Percentiles rank a stretch among this genome's conserved stretches.
phyloP scores from a whole-genome alignment of 2,329 filamentous ascomycete genomes.

The Exserohilum rostratum region DNA sequence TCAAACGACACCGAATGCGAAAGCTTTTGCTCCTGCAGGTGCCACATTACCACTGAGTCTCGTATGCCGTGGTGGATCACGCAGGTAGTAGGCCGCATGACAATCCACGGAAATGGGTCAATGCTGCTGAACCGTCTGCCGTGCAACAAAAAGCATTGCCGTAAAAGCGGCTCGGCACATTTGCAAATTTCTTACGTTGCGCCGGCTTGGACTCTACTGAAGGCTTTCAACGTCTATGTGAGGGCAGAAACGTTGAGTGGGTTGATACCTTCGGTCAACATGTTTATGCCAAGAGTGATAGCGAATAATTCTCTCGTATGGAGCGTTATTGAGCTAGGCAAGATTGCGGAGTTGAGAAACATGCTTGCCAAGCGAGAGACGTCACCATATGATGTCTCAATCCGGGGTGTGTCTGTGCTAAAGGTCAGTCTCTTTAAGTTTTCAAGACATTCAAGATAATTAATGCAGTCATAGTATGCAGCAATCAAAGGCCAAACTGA shows the following conservation, averaged over 20 bases:
- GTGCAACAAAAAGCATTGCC: constrained; percentile 11
- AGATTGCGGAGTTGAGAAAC: neutral
- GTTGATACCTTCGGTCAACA: neutral
- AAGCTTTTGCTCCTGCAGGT: constrained; percentile 12
- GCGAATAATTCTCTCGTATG: neutral
- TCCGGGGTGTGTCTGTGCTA: neutral
- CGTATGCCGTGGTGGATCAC: constrained; percentile 3
- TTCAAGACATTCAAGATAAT: neutral
- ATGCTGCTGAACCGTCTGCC: neutral
- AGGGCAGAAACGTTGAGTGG: constrained; percentile 1
- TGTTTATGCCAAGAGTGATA: constrained; percentile 10
- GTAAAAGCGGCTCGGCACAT: neutral
- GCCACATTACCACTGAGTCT: constrained; percentile 3
- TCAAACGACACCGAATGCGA: neutral
- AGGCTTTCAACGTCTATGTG: constrained; percentile 3
- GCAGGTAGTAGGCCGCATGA: constrained; percentile 5
- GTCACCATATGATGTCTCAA: constrained; percentile 4
- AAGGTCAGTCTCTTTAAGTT: neutral
- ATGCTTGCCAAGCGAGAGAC: neutral
- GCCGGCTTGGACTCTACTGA: constrained; percentile 3
- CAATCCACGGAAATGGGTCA: constrained; percentile 6
- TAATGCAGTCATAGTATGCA: constrained; percentile 4
- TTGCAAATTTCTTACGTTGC: constrained; percentile 9
- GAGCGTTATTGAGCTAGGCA: constrained; percentile 12
- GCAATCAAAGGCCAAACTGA: constrained; percentile 7